Evolutionary conservation across 2,329 filamentous ascomycete species (phyloP), one percentile per base, ranked within the genome.

Genomic region (Neofusicoccum sp.): DNA sequence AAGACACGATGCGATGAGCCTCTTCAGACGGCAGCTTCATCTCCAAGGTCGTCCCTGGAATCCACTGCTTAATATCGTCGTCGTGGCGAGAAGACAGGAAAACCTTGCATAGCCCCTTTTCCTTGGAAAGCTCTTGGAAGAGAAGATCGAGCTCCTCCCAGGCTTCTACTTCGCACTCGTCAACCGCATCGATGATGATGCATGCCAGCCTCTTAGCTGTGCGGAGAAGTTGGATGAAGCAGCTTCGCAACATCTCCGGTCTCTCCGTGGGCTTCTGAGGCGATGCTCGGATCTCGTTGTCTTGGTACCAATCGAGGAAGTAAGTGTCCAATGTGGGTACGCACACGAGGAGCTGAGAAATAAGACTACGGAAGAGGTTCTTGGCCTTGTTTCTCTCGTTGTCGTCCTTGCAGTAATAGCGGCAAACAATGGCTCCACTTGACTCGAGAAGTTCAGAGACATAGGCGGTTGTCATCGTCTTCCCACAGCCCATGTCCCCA

Each of bases 141-240:
- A 60, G 26, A 14, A 6, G 14, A 3, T 16, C 7, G 1, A 60
- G 34, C 11, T 60, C 44, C 7, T 44, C 34, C 16, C 20, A 28
- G 2, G 57, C 28, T 8, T 24, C 24, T 3, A 12, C 4, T 9
- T 31, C 38, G 34, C 34, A 34, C 14, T 49, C 57, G 9, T 60
- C 57, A 24, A 60, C 30, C 1, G 57, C 34, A 9, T 60, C 57
- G 28, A 60, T 12, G 26, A 60, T 16, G 16, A 60, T 16, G 45
- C 24, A 60, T 6, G 41, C 57, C 12, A 1, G 26, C 44, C 44
- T 59, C 14, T 3, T 3, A 7, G 34, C 30, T 4, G 26, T 24
- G 3, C 20, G 8, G 12, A 59, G 8, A 4, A 59, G 31, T 8
- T 28, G 24, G 12, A 49, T 5, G 26, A 59, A 26, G 12, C 36